Conservation (phyloP, 768 basidiomycete genomes). For the Plicaturopsis crispa region DNA sequence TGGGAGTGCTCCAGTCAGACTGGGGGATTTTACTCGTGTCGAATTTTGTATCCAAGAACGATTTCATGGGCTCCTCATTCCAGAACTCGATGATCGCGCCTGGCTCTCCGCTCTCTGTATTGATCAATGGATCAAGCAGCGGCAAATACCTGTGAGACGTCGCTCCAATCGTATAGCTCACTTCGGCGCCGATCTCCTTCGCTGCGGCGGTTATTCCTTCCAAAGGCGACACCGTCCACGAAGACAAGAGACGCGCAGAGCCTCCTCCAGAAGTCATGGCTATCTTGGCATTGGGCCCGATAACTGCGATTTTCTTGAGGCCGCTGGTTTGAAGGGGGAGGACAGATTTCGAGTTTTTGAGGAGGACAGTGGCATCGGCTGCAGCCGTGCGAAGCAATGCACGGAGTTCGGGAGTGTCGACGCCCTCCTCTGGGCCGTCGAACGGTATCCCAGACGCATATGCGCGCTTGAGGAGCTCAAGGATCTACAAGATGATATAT, state of each 20-base stretch:
- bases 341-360: conserved; percentile 49
- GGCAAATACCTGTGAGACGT: conserved; percentile 42
- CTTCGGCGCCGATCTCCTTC: conserved; percentile 34
- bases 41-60: conserved; percentile 22
- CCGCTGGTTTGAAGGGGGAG: conserved; percentile 34
- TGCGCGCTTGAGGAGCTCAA: conserved; percentile 39
- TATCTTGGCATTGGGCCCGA: conserved; percentile 54
- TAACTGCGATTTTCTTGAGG: conserved; percentile 45
- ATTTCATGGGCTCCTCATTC: conserved; percentile 33
- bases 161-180: conserved; percentile 37
- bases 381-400: conserved; percentile 42
- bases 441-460: conserved; percentile 48
- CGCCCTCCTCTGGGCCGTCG: conserved; percentile 35
- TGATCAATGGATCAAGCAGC: conserved; percentile 38
- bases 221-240: conserved; percentile 49
- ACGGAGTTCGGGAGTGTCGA: conserved; percentile 40
- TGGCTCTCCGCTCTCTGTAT: conserved; percentile 23
- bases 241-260: conserved; percentile 42
- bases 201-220: conserved; percentile 42
- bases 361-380: conserved; percentile 46
- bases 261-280: conserved; percentile 53
- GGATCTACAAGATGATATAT: conserved; percentile 29
- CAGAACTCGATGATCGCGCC: conserved; percentile 37
- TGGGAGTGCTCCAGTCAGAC: conserved; percentile 30
- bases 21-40: conserved; percentile 18